These are phyloP conservation scores for Acaromyces ingoldii DNA, from an alignment of 1,284 basidiomycete genomes.

Conservation along the genomic window DNA sequence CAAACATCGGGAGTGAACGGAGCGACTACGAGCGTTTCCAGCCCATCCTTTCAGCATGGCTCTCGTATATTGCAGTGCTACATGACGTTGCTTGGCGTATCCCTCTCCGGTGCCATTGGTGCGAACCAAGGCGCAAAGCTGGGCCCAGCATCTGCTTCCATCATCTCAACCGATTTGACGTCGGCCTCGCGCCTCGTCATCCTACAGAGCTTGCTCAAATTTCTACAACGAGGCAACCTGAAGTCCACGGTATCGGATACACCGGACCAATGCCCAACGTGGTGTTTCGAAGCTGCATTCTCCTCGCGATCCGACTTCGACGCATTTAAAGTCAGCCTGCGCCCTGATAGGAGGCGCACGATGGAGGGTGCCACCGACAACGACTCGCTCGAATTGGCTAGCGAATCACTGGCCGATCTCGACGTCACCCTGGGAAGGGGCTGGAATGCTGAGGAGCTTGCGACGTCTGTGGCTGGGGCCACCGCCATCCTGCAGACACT, in stretches of 20 bases:
- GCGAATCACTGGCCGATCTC: neutral
- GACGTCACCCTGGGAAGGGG: neutral
- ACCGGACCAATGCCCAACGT: neutral
- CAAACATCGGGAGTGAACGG: neutral
- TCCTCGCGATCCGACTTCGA: neutral
- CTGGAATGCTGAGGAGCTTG: neutral
- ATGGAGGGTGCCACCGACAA: neutral
- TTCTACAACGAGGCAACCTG: neutral
- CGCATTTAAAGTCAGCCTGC: neutral
- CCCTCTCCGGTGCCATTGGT: neutral
- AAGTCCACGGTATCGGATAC: neutral
- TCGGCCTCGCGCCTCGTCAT: neutral
- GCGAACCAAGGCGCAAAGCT: neutral
- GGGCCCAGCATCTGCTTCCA: neutral
- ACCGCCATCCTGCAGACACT: neutral
- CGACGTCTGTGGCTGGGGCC: too few species aligned
- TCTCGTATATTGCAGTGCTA: neutral
- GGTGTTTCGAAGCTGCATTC: neutral
- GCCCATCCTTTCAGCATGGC: too few species aligned
- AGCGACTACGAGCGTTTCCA: too few species aligned
- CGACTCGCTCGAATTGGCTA: too few species aligned
- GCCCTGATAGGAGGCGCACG: neutral
- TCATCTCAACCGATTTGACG: slow-evolving; percentile 4
- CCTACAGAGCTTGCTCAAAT: neutral
- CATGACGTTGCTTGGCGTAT: neutral